Conservation (phyloP, 306 rosid species). For the Castanospermum australe region DNA sequence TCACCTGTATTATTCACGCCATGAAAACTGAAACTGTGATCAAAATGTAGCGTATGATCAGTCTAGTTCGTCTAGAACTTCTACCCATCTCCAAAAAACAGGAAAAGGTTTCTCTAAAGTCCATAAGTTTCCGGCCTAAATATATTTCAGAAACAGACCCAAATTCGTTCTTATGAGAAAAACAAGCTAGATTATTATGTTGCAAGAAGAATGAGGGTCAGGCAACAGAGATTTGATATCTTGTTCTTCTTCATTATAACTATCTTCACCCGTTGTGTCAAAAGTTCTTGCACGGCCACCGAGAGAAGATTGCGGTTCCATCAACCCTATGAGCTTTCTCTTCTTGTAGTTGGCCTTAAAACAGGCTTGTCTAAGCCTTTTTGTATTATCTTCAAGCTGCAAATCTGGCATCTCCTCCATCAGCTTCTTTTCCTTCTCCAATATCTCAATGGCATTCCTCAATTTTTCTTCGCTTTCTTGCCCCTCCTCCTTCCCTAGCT, state of each 20-base stretch:
- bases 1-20: no score
- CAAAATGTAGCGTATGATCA: no score
- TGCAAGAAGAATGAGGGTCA: background rate
- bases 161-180: background rate
- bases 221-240: slow-evolving; percentile 1
- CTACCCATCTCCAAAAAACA: no score
- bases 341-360: slow-evolving; percentile 92
- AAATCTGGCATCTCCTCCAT: slow-evolving; percentile 79
- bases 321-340: slow-evolving; percentile 48
- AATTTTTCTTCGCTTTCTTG: slow-evolving; percentile 43
- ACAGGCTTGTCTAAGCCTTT: slow-evolving; percentile 83
- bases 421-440: slow-evolving; percentile 71
- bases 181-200: background rate
- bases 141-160: background rate
- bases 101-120: no score
- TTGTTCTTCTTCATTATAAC: background rate
- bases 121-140: no score
- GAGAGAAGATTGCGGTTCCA: background rate
- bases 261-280: background rate
- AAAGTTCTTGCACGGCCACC: background rate
- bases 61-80: no score
- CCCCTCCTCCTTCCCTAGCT: slow-evolving; percentile 50
- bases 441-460: slow-evolving; percentile 45
- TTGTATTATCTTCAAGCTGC: slow-evolving; percentile 59
- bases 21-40: no score